Percentiles rank a stretch among this genome's conserved stretches.
These are phyloP conservation scores for Apiotrichum akiyoshidainum DNA, from an alignment of 1,284 basidiomycete species.

Conservation along the genomic window DNA sequence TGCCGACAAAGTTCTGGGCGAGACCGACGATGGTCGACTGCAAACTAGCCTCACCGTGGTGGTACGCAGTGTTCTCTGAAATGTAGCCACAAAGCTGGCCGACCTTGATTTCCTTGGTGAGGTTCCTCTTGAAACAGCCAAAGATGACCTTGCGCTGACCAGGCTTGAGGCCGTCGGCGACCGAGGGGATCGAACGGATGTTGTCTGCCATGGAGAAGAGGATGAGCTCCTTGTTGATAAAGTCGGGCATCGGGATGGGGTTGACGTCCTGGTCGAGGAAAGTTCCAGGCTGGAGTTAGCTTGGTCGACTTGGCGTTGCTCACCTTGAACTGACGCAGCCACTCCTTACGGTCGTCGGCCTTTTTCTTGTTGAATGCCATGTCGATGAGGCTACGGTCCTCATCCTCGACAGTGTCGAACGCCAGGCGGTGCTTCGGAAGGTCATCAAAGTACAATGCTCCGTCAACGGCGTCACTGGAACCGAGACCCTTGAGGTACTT, in stretches of 20 bases:
- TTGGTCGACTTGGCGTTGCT: too few relatives aligned
- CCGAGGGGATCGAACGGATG: conserved; percentile 88
- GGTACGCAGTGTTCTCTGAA: conserved; percentile 89
- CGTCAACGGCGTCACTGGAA: conserved; percentile 83
- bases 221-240: conserved; percentile 98
- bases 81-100: conserved; percentile 94
- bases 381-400: conserved; percentile 87
- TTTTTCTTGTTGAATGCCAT: conserved; percentile 99
- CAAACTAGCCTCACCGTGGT: conserved; percentile 90
- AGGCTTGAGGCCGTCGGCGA: conserved; percentile 95
- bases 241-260: conserved; percentile 85
- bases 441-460: conserved; percentile 86
- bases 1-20: conserved; percentile 91
- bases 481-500: conserved; percentile 99
- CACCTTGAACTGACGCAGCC: conserved; percentile 82
- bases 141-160: conserved; percentile 97
- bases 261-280: conserved; percentile 86
- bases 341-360: conserved; percentile 97
- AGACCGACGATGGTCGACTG: conserved; percentile 87
- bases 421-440: conserved; percentile 93
- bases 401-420: conserved; percentile 75
- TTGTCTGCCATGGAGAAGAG: conserved; percentile 99
- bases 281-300: conserved; percentile 67
- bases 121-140: conserved; percentile 90
- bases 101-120: conserved; percentile 93